A percentile compares a stretch with the other conserved stretches of the same genome.
phyloP scores from a whole-genome alignment of 2,329 filamentous ascomycete genomes.

The Apiospora malaysiana region DNA sequence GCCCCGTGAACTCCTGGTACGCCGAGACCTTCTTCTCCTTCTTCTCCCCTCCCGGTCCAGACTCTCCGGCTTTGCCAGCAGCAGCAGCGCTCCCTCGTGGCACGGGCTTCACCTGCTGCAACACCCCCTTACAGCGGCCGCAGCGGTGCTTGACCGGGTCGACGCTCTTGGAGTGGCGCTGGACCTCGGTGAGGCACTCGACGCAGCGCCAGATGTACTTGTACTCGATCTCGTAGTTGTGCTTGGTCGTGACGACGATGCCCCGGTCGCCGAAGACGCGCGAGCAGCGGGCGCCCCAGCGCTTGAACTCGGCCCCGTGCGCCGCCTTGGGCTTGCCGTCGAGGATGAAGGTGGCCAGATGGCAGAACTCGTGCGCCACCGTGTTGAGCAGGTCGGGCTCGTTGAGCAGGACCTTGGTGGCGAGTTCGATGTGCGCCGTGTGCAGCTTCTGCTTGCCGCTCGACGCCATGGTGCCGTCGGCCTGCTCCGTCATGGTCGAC shows the following conservation, averaged over 20 bases:
- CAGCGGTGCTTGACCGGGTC: constrained; percentile 75
- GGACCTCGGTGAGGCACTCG: constrained; percentile 73
- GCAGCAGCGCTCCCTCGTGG: constrained; percentile 55
- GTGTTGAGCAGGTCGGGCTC: constrained; percentile 83
- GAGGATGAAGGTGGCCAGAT: constrained; percentile 91
- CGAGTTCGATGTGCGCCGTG: constrained; percentile 82
- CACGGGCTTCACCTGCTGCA: constrained; percentile 81
- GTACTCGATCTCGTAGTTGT: constrained; percentile 88
- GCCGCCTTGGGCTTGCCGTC: constrained; percentile 75
- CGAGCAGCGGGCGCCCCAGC: constrained; percentile 67
- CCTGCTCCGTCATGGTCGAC: constrained; percentile 38
- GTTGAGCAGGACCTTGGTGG: constrained; percentile 84
- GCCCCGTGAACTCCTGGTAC: constrained; percentile 57
- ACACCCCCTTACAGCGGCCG: constrained; percentile 71
- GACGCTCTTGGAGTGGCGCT: constrained; percentile 86
- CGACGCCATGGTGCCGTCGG: constrained; percentile 33
- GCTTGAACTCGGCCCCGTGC: constrained; percentile 84
- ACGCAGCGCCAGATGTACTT: constrained; percentile 88
- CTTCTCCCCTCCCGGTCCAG: background rate
- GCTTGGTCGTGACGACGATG: constrained; percentile 85
- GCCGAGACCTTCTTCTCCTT: constrained; percentile 43
- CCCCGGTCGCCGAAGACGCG: constrained; percentile 63
- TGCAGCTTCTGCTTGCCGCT: constrained; percentile 55
- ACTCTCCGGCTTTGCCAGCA: constrained; percentile 8
- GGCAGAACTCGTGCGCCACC: constrained; percentile 96